Evolutionary conservation across 768 basidiomycete genomes (phyloP).

Genomic region (Naganishia antarctica): DNA sequence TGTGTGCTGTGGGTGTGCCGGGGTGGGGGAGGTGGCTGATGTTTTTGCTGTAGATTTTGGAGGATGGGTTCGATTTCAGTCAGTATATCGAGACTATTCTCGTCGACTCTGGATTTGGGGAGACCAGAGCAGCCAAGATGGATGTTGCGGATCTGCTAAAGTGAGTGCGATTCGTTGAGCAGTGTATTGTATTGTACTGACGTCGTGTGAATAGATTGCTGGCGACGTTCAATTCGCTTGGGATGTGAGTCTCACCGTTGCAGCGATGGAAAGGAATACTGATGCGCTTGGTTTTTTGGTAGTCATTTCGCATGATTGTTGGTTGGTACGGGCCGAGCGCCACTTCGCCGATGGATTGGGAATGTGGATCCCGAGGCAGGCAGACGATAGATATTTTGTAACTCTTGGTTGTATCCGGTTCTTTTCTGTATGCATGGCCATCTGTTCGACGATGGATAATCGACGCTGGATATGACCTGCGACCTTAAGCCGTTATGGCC

Average conservation of each 20-base stretch:
- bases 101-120: slow-evolving; percentile 64
- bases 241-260: slow-evolving; percentile 39
- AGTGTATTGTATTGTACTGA: neutral
- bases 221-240: slow-evolving; percentile 45
- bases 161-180: slow-evolving; percentile 52
- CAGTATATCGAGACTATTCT: slow-evolving; percentile 67
- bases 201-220: slow-evolving; percentile 33
- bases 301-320: slow-evolving; percentile 25
- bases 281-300: neutral
- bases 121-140: slow-evolving; percentile 87
- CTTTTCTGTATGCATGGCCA: no score
- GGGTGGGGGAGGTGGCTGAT: neutral
- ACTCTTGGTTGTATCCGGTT: neutral
- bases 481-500: no score
- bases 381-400: no score
- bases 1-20: neutral
- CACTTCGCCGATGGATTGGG: no score
- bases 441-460: no score
- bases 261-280: neutral
- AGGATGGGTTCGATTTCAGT: slow-evolving; percentile 67
- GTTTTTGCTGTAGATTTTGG: slow-evolving; percentile 56
- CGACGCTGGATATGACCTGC: neutral
- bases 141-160: slow-evolving; percentile 83
- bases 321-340: no score
- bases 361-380: no score